phyloP scores from a whole-genome alignment of 129 eudicot species.

The Tanacetum coccineum region DNA sequence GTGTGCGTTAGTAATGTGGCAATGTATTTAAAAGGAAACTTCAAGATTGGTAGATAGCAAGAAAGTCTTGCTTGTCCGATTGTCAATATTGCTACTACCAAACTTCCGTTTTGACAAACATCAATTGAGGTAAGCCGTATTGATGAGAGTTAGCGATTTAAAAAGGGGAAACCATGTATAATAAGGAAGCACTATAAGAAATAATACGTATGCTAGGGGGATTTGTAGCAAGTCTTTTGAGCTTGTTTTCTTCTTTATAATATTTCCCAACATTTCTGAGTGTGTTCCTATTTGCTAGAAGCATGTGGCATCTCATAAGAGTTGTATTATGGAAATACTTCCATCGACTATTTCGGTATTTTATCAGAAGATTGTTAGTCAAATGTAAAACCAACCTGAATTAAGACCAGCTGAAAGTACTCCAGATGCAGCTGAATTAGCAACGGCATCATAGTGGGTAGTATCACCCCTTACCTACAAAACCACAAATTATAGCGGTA shows the following conservation, averaged over 20 bases:
- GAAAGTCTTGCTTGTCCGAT: not conserved
- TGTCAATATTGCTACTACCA: not conserved
- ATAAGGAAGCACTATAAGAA: not conserved
- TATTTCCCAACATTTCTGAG: not conserved
- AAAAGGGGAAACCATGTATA: not conserved
- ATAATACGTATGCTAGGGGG: no score
- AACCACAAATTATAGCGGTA: slow-evolving; percentile 6
- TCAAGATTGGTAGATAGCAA: not conserved
- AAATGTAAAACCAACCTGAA: slow-evolving; percentile 53
- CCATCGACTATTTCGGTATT: not conserved
- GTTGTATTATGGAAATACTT: not conserved
- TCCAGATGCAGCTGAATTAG: slow-evolving; percentile 90
- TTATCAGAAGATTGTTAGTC: not conserved
- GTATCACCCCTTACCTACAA: slow-evolving; percentile 70
- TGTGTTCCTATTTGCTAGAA: not conserved
- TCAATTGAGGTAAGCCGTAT: not conserved
- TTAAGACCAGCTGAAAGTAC: slow-evolving; percentile 79
- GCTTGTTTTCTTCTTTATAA: not conserved
- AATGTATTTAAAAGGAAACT: not conserved
- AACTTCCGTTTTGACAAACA: not conserved
- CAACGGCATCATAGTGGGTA: slow-evolving; percentile 90
- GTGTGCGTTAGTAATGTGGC: not conserved
- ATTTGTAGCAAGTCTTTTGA: not conserved
- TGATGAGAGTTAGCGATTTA: not conserved
- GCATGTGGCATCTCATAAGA: not conserved